phyloP scores from a whole-genome alignment of 2,329 filamentous ascomycete species.

The Zalaria obscura region DNA sequence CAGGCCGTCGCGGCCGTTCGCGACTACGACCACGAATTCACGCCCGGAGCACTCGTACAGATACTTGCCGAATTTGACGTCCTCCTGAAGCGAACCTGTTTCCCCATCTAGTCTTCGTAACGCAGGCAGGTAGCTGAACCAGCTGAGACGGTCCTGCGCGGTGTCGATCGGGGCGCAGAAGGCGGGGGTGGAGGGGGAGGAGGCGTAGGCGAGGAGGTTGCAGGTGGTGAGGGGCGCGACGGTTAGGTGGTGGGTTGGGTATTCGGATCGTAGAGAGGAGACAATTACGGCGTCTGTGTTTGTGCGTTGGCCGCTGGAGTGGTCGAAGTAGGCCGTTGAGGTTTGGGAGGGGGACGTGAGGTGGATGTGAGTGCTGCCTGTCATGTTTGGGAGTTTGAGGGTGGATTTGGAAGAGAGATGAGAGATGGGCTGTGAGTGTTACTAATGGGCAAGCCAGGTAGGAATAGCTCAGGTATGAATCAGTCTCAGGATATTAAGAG shows the following conservation, averaged over 20 bases:
- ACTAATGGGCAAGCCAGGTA: too few relatives aligned
- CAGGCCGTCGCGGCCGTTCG: slow-evolving; percentile 25
- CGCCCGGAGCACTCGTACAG: slow-evolving; percentile 29
- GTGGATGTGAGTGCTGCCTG: not conserved
- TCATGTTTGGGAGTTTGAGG: not conserved
- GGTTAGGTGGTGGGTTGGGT: slow-evolving; percentile 29
- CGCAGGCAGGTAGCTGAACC: slow-evolving; percentile 24
- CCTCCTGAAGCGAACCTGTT: slow-evolving; percentile 22
- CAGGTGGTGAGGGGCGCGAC: slow-evolving; percentile 19
- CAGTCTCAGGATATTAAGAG: too few relatives aligned
- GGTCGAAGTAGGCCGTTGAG: slow-evolving; percentile 27
- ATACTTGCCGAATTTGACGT: slow-evolving; percentile 29
- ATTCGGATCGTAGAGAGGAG: slow-evolving; percentile 30
- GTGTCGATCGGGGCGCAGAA: slow-evolving; percentile 23
- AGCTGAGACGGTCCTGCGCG: slow-evolving; percentile 23
- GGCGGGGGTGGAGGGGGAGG: slow-evolving; percentile 24
- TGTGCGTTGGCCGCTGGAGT: slow-evolving; percentile 27
- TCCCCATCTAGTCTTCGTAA: slow-evolving; percentile 21
- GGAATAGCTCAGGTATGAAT: too few relatives aligned
- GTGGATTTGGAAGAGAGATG: too few relatives aligned
- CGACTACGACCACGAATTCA: slow-evolving; percentile 28
- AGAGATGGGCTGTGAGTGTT: too few relatives aligned
- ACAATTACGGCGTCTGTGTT: slow-evolving; percentile 29
- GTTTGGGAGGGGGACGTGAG: slow-evolving; percentile 12
- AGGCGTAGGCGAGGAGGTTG: slow-evolving; percentile 28